Evolutionary conservation across 1,284 basidiomycete genomes (phyloP).

Genomic region (Irpex sp.): DNA sequence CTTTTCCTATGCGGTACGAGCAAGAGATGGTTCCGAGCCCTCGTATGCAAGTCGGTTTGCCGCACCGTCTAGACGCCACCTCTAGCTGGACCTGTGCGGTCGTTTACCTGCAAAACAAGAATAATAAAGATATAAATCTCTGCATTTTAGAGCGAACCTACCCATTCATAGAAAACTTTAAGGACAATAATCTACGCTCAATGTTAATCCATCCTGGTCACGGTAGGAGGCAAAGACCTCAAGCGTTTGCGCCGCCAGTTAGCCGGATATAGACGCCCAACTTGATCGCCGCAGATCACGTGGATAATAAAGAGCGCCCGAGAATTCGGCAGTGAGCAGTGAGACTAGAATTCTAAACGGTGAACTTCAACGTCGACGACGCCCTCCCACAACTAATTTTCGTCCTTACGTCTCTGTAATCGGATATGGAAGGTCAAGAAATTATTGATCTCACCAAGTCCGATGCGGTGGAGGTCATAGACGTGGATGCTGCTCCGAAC

Average conservation of each 20-base stretch:
- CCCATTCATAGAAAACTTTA: too few species aligned
- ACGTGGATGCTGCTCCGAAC: constrained; percentile 20
- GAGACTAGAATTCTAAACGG: background rate
- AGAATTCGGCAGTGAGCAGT: background rate
- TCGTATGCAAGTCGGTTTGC: too few species aligned
- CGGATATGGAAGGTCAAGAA: constrained; percentile 13
- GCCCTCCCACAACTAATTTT: background rate
- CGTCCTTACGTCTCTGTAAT: background rate
- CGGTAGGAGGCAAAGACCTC: background rate
- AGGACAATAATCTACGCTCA: too few species aligned
- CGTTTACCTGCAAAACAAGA: too few species aligned
- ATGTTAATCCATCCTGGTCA: background rate
- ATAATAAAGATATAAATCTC: too few species aligned
- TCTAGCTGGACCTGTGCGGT: too few species aligned
- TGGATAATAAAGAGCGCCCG: background rate
- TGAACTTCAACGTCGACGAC: background rate
- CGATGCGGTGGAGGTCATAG: constrained; percentile 20
- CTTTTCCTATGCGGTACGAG: too few species aligned
- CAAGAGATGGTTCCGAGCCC: too few species aligned
- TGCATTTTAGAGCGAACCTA: too few species aligned
- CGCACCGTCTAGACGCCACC: too few species aligned
- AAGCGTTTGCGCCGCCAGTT: background rate
- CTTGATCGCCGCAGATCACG: background rate
- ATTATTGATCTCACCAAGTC: constrained; percentile 35
- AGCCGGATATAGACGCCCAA: background rate